A percentile compares a stretch with the other conserved stretches of the same genome.
Conservation (phyloP, 2,329 filamentous ascomycete species). For the Mollisia scopiformis region DNA sequence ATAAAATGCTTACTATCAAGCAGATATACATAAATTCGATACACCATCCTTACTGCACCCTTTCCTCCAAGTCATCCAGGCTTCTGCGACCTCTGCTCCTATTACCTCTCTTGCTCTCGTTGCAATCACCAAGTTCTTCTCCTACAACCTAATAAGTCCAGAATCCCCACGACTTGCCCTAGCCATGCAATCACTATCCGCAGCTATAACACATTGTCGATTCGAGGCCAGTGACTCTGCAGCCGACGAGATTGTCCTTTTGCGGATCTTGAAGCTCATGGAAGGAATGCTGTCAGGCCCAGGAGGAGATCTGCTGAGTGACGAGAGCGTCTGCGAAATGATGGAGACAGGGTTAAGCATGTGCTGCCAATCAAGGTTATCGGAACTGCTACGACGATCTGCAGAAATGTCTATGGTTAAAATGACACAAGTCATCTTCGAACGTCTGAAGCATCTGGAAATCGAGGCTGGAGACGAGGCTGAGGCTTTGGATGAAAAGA, state of each 20-base stretch:
- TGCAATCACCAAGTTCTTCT: constrained; percentile 93
- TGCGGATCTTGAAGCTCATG: constrained; percentile 96
- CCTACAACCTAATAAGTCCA: constrained; percentile 87
- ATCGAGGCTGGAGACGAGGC: constrained; percentile 71
- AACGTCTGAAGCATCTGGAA: constrained; percentile 85
- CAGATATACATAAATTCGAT: constrained; percentile 87
- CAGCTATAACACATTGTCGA: constrained; percentile 94
- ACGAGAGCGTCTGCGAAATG: constrained; percentile 99
- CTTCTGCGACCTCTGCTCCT: constrained; percentile 91
- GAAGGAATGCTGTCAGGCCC: constrained; percentile 96
- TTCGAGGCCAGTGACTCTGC: constrained; percentile 96
- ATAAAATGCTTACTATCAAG: constrained; percentile 31
- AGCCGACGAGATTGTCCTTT: constrained; percentile 91
- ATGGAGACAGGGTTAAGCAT: constrained; percentile 98
- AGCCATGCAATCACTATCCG: constrained; percentile 92
- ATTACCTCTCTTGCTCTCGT: constrained; percentile 95
- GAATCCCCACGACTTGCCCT: constrained; percentile 85
- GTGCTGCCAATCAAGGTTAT: constrained; percentile 91
- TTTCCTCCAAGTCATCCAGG: constrained; percentile 95
- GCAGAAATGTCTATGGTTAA: constrained; percentile 97
- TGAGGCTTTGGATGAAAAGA: constrained; percentile 66
- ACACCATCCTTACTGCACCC: constrained; percentile 87
- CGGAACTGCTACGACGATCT: constrained; percentile 85
- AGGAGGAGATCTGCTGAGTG: constrained; percentile 89
- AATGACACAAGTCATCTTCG: constrained; percentile 99